phyloP scores from a whole-genome alignment of 2,329 filamentous ascomycete species.

The Cordyceps javanica region DNA sequence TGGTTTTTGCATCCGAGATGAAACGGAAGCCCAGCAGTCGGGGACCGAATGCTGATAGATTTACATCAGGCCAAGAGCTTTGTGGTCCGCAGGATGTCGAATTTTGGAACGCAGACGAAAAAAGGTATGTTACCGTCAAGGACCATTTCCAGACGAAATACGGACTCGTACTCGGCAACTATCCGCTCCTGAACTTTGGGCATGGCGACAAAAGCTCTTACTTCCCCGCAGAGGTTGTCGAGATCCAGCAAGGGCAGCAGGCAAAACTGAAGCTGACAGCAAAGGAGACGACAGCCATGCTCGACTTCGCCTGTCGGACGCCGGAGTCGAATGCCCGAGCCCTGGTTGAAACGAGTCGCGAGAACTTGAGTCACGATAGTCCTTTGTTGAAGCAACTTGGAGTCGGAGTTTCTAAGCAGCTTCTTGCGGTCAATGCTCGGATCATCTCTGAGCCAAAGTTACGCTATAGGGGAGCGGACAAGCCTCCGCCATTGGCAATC shows the following conservation, averaged over 20 bases:
- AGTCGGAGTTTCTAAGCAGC: conserved; percentile 50
- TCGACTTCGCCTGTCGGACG: conserved; percentile 62
- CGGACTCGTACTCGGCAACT: conserved; percentile 25
- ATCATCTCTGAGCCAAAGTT: conserved; percentile 58
- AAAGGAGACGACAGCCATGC: conserved; percentile 62
- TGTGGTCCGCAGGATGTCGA: conserved; percentile 27
- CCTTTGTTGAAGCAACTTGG: conserved; percentile 51
- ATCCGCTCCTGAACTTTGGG: conserved; percentile 64
- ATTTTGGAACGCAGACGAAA: conserved; percentile 25
- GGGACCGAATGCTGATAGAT: conserved; percentile 18
- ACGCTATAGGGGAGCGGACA: conserved; percentile 39
- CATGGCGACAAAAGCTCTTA: conserved; percentile 51
- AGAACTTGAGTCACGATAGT: conserved; percentile 51
- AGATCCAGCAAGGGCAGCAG: conserved; percentile 58
- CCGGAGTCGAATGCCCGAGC: conserved; percentile 62
- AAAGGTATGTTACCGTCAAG: conserved; percentile 31
- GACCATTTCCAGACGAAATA: conserved; percentile 41
- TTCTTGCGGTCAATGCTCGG: conserved; percentile 69
- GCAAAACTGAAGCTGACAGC: conserved; percentile 53
- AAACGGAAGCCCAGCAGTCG: conserved; percentile 11
- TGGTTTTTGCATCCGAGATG: conserved; percentile 23
- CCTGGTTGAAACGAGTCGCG: conserved; percentile 52
- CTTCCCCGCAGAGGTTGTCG: conserved; percentile 60
- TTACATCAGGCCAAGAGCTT: conserved; percentile 22
- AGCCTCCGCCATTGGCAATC: conserved; percentile 15